Percentiles rank a stretch among this genome's conserved stretches.
Conservation (phyloP, 306 rosid species). For the Carpinus viminea region DNA sequence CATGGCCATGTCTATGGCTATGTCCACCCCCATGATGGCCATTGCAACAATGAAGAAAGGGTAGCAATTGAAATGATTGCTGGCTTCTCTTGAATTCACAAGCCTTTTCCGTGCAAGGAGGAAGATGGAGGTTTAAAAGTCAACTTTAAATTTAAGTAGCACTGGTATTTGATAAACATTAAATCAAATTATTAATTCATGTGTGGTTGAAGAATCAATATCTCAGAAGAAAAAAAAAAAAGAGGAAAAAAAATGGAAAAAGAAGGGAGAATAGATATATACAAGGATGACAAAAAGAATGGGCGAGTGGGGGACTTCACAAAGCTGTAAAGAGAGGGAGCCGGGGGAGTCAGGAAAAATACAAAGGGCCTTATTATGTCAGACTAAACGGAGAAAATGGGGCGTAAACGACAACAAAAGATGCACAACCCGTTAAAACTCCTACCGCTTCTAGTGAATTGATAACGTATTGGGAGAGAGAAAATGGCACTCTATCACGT, state of each 20-base stretch:
- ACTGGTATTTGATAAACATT: not conserved
- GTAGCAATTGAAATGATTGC: not conserved
- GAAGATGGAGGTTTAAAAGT: not conserved
- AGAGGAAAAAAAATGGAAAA: too few relatives aligned
- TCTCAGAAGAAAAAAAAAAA: too few relatives aligned
- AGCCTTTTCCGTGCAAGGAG: not conserved
- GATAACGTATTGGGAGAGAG: too few relatives aligned
- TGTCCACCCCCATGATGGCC: too few relatives aligned
- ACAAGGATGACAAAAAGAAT: too few relatives aligned
- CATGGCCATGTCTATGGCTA: too few relatives aligned
- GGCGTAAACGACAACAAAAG: slow-evolving; percentile 12
- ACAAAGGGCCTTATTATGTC: slow-evolving; percentile 4
- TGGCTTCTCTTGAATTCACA: not conserved
- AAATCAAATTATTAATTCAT: not conserved
- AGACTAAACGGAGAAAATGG: slow-evolving; percentile 16
- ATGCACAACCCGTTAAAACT: not conserved
- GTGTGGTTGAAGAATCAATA: too few relatives aligned
- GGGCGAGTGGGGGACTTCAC: not conserved
- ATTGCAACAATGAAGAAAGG: not conserved
- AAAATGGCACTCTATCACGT: too few relatives aligned
- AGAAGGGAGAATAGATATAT: not conserved
- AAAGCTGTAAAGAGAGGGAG: slow-evolving; percentile 10
- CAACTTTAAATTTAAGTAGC: not conserved
- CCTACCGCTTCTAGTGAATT: not conserved
- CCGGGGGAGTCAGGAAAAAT: not conserved